Conservation (phyloP, 2,329 filamentous ascomycete genomes). For the Aspergillus melleus region DNA sequence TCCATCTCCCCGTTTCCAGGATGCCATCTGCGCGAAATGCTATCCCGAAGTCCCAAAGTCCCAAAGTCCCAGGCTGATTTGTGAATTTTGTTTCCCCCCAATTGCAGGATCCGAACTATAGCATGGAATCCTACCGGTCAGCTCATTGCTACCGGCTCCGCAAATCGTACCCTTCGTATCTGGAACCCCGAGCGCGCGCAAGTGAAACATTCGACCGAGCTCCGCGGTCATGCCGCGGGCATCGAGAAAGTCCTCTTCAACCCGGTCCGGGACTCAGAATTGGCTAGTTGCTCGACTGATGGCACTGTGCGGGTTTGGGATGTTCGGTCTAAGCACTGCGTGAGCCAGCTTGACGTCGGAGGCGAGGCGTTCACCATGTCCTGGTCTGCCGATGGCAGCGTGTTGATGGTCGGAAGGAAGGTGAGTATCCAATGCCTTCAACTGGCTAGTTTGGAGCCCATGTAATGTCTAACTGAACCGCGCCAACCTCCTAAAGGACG, state of each 20-base stretch:
- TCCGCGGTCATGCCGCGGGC: constrained; percentile 48
- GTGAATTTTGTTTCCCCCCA: constrained; percentile 1
- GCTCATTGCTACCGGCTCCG: constrained; percentile 81
- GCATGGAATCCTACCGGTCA: constrained; percentile 87
- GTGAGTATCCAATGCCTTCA: constrained; percentile 25
- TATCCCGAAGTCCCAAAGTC: not conserved
- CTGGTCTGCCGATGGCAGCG: constrained; percentile 50
- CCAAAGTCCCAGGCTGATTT: constrained; percentile 10
- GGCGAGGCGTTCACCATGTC: constrained; percentile 51
- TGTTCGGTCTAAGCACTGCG: constrained; percentile 49
- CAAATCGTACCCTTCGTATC: constrained; percentile 84
- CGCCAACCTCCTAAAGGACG: constrained; percentile 38
- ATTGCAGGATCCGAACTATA: constrained; percentile 68
- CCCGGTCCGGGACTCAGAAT: constrained; percentile 49
- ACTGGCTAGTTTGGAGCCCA: not conserved
- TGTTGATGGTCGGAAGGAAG: constrained; percentile 49
- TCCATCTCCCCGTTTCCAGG: not conserved
- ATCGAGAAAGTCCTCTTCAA: constrained; percentile 53
- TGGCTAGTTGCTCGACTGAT: constrained; percentile 51
- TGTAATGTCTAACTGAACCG: not conserved
- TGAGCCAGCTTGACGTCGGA: constrained; percentile 50
- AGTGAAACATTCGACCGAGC: constrained; percentile 49
- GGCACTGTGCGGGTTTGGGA: constrained; percentile 54
- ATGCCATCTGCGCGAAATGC: not conserved
- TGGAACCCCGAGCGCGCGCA: constrained; percentile 69